Evolutionary conservation across 805 yeast genomes (phyloP).

Genomic region (Komagataella pastoris): DNA sequence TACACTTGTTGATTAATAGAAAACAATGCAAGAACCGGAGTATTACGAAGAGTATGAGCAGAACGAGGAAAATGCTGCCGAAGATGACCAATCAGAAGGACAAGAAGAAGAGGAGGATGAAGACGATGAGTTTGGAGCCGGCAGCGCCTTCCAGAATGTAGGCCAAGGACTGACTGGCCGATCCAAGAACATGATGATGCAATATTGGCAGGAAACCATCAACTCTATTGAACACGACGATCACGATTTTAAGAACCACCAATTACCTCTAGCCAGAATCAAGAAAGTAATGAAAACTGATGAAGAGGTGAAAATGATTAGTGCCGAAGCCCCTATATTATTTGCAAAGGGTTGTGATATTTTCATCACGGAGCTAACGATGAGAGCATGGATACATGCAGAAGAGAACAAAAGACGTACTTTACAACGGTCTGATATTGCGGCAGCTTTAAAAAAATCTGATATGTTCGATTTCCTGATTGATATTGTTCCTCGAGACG

Average conservation of each 20-base stretch:
- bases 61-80: slow-evolving; percentile 4
- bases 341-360: slow-evolving; percentile 98
- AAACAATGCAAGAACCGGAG: slow-evolving; percentile 9
- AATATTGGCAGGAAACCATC: slow-evolving; percentile 95
- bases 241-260: slow-evolving; percentile 89
- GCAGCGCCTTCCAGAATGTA: slow-evolving; percentile 48
- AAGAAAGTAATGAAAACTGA: slow-evolving; percentile 97
- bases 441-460: slow-evolving; percentile 85
- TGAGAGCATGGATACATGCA: slow-evolving; percentile 99
- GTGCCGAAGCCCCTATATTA: slow-evolving; percentile 95
- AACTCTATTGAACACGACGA: slow-evolving; percentile 79
- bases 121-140: slow-evolving; percentile 20
- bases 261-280: slow-evolving; percentile 88
- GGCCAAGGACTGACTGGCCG: slow-evolving; percentile 84
- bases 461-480: slow-evolving; percentile 97
- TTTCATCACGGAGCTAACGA: slow-evolving; percentile 90
- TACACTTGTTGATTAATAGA: slow-evolving; percentile 6
- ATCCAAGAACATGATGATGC: slow-evolving; percentile 81
- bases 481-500: slow-evolving; percentile 91
- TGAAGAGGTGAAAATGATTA: slow-evolving; percentile 93
- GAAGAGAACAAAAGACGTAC: slow-evolving; percentile 94
- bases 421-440: slow-evolving; percentile 85
- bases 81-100: slow-evolving; percentile 9
- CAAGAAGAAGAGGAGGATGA: slow-evolving; percentile 18
- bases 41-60: slow-evolving; percentile 7